Base-by-base conservation (phyloP, 768 basidiomycete species). In the Sporobolomyces pararoseus region DNA sequence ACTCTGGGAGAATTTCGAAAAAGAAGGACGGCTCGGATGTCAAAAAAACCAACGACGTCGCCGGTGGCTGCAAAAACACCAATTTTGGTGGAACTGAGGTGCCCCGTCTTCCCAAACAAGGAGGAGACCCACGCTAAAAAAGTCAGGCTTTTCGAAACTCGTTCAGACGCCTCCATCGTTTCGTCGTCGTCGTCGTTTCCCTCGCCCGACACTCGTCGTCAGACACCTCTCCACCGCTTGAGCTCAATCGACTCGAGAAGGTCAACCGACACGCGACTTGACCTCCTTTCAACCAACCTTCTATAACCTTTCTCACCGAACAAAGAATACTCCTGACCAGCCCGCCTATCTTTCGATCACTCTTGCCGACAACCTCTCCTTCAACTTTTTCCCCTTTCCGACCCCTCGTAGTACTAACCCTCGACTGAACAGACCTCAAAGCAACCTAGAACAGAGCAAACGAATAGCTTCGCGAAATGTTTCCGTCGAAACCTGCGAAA, bases 101-200 rank as follows among this genome's bases (percentile, higher is more conserved):
- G n/a, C 53, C 21, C 23, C 32, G 9, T 37, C 3, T 57, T 16
- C 35, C 55, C 4, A 57, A 57, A 37, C 3, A 37, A 25, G 55
- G 35, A 57, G 55, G 55, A 57, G 55, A n/a, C 55, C 55, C 55
- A 57, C 55, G 35, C 55, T 39, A 57, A 57, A 57, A 34, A 34
- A 17, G 23, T 10, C 39, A 42, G n/a, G n/a, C n/a, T n/a, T n/a
- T 42, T 42, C 17, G 10, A 17, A 42, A 10, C 39, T 42, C 39
- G 9, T 23, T 47, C 46, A 23, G 21, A 13, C 7, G 13, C 12
- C 13, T 23, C 21, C 23, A 14, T 7, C 46, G 6, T 47, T 47
- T 35, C n/a, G 19, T 13, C 21, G 55, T 39, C 23, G 31, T 35
- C 35, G 53, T 32, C 32, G 31, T 16, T 16, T 35, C 14, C 32